Conservation (phyloP, 2,329 filamentous ascomycete genomes). For the Thelonectria olida region DNA sequence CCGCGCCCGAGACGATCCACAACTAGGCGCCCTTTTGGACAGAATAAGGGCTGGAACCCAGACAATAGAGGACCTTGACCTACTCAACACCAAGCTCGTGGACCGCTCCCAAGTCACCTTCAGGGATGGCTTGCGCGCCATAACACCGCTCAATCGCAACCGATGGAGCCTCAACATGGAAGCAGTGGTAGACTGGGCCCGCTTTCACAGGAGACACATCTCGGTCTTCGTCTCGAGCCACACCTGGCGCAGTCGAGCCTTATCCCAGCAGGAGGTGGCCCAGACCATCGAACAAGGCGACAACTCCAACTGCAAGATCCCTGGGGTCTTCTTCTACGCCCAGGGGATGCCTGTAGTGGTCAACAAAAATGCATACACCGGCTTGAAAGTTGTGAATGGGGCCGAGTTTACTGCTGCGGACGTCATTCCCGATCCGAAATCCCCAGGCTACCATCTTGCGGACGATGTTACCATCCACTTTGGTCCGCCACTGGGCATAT, state of each 20-base stretch:
- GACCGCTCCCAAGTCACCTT: constrained; percentile 22
- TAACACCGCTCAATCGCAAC: constrained; percentile 22
- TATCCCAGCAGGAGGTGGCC: constrained; percentile 8
- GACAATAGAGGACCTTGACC: constrained; percentile 6
- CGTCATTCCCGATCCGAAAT: constrained; percentile 20
- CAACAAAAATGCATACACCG: constrained; percentile 25
- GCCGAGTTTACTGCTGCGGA: constrained; percentile 21
- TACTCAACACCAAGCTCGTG: background rate
- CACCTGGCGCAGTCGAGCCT: too few relatives aligned
- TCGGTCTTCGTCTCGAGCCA: too few relatives aligned
- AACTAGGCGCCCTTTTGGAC: constrained; percentile 22
- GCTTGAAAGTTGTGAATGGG: constrained; percentile 22
- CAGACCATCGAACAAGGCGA: constrained; percentile 23
- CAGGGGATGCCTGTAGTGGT: constrained; percentile 24
- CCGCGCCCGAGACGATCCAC: constrained; percentile 12
- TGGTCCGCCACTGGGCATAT: constrained; percentile 21
- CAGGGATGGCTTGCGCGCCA: constrained; percentile 22
- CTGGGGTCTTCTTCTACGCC: constrained; percentile 24
- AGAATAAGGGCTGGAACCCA: constrained; percentile 15
- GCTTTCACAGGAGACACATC: constrained; percentile 8
- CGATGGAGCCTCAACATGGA: constrained; percentile 14
- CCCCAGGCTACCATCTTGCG: constrained; percentile 19
- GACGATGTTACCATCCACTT: constrained; percentile 19
- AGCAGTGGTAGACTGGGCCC: constrained; percentile 18
- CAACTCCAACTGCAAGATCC: constrained; percentile 21